phyloP scores from a whole-genome alignment of 2,329 filamentous ascomycete genomes.

The Hymenoscyphus scutula region DNA sequence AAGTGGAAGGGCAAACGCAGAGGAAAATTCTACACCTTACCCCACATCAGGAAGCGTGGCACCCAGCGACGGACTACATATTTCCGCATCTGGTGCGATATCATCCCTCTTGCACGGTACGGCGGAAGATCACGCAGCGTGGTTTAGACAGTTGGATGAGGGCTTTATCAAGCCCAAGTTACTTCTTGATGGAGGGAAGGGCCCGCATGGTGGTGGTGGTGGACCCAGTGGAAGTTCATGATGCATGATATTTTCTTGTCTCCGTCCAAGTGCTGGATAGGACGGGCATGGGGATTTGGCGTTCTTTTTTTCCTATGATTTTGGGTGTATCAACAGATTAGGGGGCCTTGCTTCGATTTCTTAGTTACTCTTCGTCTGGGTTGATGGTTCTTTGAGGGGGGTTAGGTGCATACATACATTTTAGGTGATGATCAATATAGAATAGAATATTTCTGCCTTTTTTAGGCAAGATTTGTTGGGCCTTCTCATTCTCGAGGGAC shows the following conservation, averaged over 20 bases:
- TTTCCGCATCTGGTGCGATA: slow-evolving; percentile 71
- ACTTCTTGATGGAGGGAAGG: slow-evolving; percentile 66
- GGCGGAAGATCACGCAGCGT: slow-evolving; percentile 81
- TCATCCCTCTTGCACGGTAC: slow-evolving; percentile 74
- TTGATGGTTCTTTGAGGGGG: neutral
- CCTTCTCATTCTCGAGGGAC: too few relatives aligned
- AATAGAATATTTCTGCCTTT: too few relatives aligned
- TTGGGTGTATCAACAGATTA: neutral
- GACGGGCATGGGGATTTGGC: slow-evolving; percentile 7
- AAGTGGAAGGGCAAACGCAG: slow-evolving; percentile 14
- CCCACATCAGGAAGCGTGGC: slow-evolving; percentile 34
- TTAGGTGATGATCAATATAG: too few relatives aligned
- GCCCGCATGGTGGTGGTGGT: slow-evolving; percentile 28
- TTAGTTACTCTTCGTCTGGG: neutral
- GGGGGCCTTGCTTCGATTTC: neutral
- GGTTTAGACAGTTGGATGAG: slow-evolving; percentile 92
- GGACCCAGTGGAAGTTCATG: slow-evolving; percentile 25
- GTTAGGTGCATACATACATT: too few relatives aligned
- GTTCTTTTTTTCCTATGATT: slow-evolving; percentile 3
- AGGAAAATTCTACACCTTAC: slow-evolving; percentile 27
- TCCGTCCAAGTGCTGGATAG: slow-evolving; percentile 15
- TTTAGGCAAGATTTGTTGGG: too few relatives aligned
- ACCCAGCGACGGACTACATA: slow-evolving; percentile 39
- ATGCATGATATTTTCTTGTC: neutral
- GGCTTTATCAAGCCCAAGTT: slow-evolving; percentile 93